Conservation (phyloP, 495 filamentous ascomycete genomes). For the Penicillium robsamsonii region DNA sequence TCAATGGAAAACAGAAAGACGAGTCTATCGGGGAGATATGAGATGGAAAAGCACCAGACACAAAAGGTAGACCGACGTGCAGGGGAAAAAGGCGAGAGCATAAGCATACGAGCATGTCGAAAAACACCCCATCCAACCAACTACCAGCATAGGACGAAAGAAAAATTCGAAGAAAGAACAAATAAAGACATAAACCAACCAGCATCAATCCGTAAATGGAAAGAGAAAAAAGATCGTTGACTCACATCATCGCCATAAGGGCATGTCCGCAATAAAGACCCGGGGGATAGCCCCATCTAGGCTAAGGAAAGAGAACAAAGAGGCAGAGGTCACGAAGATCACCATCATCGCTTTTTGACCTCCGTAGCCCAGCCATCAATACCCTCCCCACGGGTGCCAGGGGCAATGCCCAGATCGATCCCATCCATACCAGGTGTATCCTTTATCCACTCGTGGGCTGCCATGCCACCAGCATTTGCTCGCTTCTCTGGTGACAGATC, state of each 20-base stretch:
- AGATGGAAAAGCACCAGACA: background rate
- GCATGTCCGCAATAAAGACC: conserved; percentile 15
- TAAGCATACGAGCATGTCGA: conserved; percentile 5
- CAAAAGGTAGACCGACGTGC: background rate
- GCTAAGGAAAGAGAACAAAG: conserved; percentile 16
- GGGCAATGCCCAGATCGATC: conserved; percentile 65
- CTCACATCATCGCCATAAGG: conserved; percentile 18
- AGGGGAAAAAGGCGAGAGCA: background rate
- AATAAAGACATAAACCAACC: conserved; percentile 17
- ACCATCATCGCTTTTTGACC: conserved; percentile 71
- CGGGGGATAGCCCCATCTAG: conserved; percentile 17
- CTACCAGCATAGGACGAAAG: conserved; percentile 6
- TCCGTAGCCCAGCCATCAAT: conserved; percentile 95
- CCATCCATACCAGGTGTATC: conserved; percentile 85
- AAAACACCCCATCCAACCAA: conserved; percentile 11
- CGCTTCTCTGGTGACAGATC: conserved; percentile 81
- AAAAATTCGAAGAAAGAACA: conserved; percentile 4
- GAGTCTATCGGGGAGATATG: conserved; percentile 5
- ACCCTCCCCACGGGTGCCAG: conserved; percentile 83
- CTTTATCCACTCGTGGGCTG: conserved; percentile 73
- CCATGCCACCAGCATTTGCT: conserved; percentile 96
- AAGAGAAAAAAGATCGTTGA: conserved; percentile 26
- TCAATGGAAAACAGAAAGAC: background rate
- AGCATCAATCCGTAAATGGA: conserved; percentile 14
- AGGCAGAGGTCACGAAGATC: background rate